These are phyloP conservation scores for Saccharomycopsis olivae DNA, from an alignment of 805 yeast genomes.

Conservation along the genomic window DNA sequence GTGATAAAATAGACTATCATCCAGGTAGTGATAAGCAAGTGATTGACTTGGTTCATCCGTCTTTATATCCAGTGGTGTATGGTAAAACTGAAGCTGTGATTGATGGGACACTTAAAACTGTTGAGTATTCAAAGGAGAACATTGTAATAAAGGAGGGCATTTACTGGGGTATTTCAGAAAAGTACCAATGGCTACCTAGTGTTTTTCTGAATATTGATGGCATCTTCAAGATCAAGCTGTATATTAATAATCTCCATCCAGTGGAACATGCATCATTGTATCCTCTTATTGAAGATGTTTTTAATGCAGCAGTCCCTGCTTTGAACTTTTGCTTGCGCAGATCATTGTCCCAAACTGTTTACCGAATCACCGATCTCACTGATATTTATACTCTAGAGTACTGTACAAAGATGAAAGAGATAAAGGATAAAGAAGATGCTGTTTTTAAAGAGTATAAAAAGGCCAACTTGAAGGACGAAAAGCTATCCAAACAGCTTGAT, in stretches of 20 bases:
- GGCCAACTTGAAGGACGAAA: no score
- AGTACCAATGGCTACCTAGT: conserved; percentile 33
- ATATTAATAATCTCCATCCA: conserved; percentile 34
- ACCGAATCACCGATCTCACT: no score
- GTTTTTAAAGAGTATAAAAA: no score
- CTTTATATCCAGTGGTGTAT: conserved; percentile 28
- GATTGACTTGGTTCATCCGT: conserved; percentile 32
- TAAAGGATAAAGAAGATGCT: no score
- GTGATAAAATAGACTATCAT: conserved; percentile 26
- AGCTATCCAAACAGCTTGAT: no score
- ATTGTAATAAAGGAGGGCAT: background rate
- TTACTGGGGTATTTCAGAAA: conserved; percentile 21
- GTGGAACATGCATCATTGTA: conserved; percentile 23
- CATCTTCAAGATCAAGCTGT: conserved; percentile 24
- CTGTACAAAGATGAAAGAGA: no score
- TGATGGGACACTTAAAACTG: background rate
- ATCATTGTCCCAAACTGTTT: conserved; percentile 8
- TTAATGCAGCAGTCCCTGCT: conserved; percentile 26
- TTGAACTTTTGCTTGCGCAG: conserved; percentile 24
- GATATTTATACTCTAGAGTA: no score
- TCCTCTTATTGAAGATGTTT: conserved; percentile 24
- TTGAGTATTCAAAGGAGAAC: background rate
- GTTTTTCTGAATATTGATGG: conserved; percentile 16
- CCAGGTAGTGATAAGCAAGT: conserved; percentile 30
- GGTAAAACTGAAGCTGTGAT: conserved; percentile 15